Evolutionary conservation across 768 basidiomycete species (phyloP).

Genomic region (Hypholoma sublateritium): DNA sequence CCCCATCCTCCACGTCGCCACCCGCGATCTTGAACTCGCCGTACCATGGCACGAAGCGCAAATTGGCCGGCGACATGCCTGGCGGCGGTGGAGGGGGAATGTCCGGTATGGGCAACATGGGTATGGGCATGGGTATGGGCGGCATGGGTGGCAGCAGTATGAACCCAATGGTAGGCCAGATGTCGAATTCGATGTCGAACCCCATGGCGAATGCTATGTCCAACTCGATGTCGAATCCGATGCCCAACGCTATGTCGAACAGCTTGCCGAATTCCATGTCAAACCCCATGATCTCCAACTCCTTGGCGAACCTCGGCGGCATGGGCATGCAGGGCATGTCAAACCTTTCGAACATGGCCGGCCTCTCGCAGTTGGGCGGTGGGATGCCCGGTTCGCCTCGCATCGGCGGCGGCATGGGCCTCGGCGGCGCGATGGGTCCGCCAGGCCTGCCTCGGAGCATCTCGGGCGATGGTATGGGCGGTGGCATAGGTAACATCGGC

Average conservation of each 20-base stretch:
- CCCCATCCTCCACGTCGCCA: not conserved
- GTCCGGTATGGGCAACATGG: constrained; percentile 11
- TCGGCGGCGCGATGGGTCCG: constrained; percentile 11
- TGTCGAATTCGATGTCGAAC: constrained; percentile 7
- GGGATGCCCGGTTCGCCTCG: constrained; percentile 16
- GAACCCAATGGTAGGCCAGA: not conserved
- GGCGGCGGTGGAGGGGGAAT: constrained; percentile 3
- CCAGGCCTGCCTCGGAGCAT: constrained; percentile 21
- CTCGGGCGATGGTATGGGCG: constrained; percentile 14
- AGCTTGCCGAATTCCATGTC: constrained; percentile 6
- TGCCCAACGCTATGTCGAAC: not conserved
- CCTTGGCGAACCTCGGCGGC: not conserved
- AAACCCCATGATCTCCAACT: constrained; percentile 1
- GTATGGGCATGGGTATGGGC: constrained; percentile 12
- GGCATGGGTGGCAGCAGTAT: not conserved
- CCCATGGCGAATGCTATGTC: not conserved
- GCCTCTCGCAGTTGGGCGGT: not conserved
- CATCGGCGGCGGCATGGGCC: constrained; percentile 13
- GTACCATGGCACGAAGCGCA: constrained; percentile 3
- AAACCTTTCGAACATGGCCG: not conserved
- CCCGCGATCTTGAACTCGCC: not conserved
- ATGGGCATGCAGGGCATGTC: constrained; percentile 3
- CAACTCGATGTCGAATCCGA: not conserved
- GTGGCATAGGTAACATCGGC: not conserved
- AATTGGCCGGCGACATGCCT: constrained; percentile 10